A percentile compares a stretch with the other conserved stretches of the same genome.
These are phyloP conservation scores for Mollisia scopiformis DNA, from an alignment of 2,329 filamentous ascomycete species.

Conservation along the genomic window DNA sequence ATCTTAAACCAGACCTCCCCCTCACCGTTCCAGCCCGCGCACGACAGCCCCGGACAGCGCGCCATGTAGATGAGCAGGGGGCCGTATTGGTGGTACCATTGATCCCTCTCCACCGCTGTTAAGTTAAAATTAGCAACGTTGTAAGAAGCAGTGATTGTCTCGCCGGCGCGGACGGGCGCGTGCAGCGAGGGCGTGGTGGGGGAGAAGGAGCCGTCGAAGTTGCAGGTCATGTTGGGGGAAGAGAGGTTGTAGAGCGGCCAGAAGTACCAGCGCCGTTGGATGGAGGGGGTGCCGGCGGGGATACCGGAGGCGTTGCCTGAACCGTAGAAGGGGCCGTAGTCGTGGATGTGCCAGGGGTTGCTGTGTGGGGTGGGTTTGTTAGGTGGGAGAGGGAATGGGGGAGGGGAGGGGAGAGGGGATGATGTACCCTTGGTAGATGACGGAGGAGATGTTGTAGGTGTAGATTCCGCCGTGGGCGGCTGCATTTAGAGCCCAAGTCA, in stretches of 20 bases:
- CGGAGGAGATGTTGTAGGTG: slow-evolving; percentile 6
- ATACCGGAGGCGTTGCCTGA: background rate
- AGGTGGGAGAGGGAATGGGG: background rate
- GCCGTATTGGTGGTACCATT: slow-evolving; percentile 7
- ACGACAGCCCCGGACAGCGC: slow-evolving; percentile 15
- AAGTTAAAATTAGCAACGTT: background rate
- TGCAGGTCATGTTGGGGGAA: slow-evolving; percentile 4
- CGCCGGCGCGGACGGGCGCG: background rate
- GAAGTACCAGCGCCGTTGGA: slow-evolving; percentile 11
- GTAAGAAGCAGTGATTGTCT: background rate
- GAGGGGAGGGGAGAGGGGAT: background rate
- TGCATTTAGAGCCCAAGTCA: background rate
- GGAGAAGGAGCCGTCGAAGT: background rate
- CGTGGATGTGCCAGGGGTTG: slow-evolving; percentile 4
- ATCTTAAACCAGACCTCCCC: slow-evolving; percentile 23
- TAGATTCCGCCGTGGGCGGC: slow-evolving; percentile 3
- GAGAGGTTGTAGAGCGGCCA: slow-evolving; percentile 3
- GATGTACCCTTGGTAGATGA: slow-evolving; percentile 2
- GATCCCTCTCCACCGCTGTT: background rate
- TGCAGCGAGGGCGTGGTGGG: slow-evolving; percentile 1
- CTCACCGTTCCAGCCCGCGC: slow-evolving; percentile 11
- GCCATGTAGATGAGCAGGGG: slow-evolving; percentile 19
- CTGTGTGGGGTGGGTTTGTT: no score
- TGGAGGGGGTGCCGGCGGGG: background rate
- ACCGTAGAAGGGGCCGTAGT: slow-evolving; percentile 7